phyloP scores from a whole-genome alignment of 768 basidiomycete species.

The Phlegmacium glaucopus region DNA sequence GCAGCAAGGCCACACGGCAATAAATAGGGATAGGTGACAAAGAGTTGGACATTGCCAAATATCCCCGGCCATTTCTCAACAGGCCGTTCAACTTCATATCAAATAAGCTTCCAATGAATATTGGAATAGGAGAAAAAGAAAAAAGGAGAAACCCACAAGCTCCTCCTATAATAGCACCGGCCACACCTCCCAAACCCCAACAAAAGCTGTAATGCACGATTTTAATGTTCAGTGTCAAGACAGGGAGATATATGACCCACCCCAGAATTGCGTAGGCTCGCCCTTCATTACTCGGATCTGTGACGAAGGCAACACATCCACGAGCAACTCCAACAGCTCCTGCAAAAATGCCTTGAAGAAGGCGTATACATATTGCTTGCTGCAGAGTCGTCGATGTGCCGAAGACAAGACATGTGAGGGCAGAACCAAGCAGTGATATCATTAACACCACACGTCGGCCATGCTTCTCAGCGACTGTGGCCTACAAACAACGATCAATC shows the following conservation, averaged over 20 bases:
- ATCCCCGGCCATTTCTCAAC: conserved; percentile 81
- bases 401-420: conserved; percentile 72
- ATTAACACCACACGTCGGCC: conserved; percentile 83
- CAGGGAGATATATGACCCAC: conserved; percentile 30
- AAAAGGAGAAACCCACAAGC: conserved; percentile 57
- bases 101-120: conserved; percentile 12
- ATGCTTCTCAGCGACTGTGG: conserved; percentile 91
- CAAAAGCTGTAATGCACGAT: conserved; percentile 56
- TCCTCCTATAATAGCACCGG: conserved; percentile 84
- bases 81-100: conserved; percentile 67
- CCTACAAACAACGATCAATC: conserved; percentile 37
- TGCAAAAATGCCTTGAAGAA: conserved; percentile 89
- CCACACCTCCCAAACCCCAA: conserved; percentile 96
- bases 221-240: conserved; percentile 1
- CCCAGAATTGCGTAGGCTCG: conserved; percentile 94
- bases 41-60: conserved; percentile 64
- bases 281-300: conserved; percentile 90
- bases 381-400: conserved; percentile 73
- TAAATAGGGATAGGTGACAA: conserved; percentile 84
- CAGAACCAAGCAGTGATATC: conserved; percentile 82
- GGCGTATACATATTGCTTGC: conserved; percentile 81
- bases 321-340: conserved; percentile 95
- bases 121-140: conserved; percentile 5
- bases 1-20: conserved; percentile 82
- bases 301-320: conserved; percentile 81